Base-by-base conservation (phyloP, 2,329 filamentous ascomycete species). In the Fusarium oxysporum region DNA sequence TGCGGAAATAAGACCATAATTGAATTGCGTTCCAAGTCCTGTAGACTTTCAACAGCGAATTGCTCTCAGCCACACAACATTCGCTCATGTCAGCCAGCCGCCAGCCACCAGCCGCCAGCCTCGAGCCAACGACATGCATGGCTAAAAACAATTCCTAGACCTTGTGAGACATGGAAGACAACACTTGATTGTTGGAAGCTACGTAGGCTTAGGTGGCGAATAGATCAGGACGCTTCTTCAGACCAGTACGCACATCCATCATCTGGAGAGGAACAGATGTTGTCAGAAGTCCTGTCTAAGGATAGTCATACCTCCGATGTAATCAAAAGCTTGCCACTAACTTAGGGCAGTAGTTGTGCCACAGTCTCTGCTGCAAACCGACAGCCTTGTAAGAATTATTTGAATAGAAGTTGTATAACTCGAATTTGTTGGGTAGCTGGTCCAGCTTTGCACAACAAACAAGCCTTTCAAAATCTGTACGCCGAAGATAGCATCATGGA, bases 181-280 rank as follows among this genome's bases (percentile, higher is more conserved):
- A 23, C 58, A 28, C 38, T 41, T 50, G 32, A 30, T 55, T 40
- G 45, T 23, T 38, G n/a, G 33, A 28, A 32, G 50, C 53, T 67
- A 41, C 37, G 33, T 43, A 56, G 12, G 37, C 47, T 28, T 12
- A 12, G 32, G 70, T 73, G 70, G 70, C 70, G 63, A 73, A 71
- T 38, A 30, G 43, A 35, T n/a, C 40, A 50, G 25, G 16, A 41
- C 35, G 48, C 25, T 62, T 37, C 21, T 25, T 58, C 23, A 23
- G 32, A 41, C 50, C 43, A 47, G 32, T 30, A 30, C 40, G 51
- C 45, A 21, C 35, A 45, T 30, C 38, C 23, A 54, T 40, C 25
- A 30, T 54, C 33, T 53, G 25, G 54, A 59, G 9, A 16, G 17
- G 28, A 51, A 50, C 38, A 25, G 53, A 38, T 35, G 13, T 41